Base-by-base conservation (phyloP, 208 protist genomes). In the Strigomonas culicis region DNA sequence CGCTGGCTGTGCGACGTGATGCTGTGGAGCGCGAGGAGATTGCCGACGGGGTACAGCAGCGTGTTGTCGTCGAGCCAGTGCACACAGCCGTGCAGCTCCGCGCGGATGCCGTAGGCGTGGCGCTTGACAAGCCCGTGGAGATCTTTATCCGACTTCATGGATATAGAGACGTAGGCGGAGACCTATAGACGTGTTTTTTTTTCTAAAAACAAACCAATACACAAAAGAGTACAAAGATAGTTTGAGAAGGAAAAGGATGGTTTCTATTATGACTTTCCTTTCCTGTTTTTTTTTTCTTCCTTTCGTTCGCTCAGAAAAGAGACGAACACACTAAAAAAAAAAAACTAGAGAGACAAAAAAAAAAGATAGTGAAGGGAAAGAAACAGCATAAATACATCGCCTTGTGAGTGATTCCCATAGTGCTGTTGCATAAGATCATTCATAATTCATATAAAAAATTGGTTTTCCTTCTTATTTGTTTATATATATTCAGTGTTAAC, bases 41-140 rank as follows among this genome's bases (percentile, higher is more conserved):
- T 88, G 51, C 92, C 92, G 15, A 91, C 84, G 0, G 92, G 92
- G 72, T 97, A 97, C 24, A 94, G 68, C 11, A 97, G 79, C 21
- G 85, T 92, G 47, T 84, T 75, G 32, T 97, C 89, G 66, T 95
- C 88, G 22, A 95, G 68, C 83, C 84, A 97, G 52, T 80, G 71
- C 6, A 95, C 39, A 53, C 79, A 88, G 63, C 76, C 75, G 30
- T 81, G 68, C 15, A 88, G 80, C 51, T 91, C 84, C 24, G 78
- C 56, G 57, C 79, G 74, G 8, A 90, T 65, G 28, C 92, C 92
- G 62, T 94, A 94, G 6, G 82, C 88, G 63, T 95, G 89, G 17
- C 89, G 83, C 77, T 89, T 91, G 25, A 83, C 82, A 39, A 95
- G 63, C 27, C 49, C 64, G 13, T 78, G 83, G 15, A 62, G 72